These are phyloP conservation scores for Quercus phellos DNA, from an alignment of 331 rosid genomes.

Conservation along the genomic window DNA sequence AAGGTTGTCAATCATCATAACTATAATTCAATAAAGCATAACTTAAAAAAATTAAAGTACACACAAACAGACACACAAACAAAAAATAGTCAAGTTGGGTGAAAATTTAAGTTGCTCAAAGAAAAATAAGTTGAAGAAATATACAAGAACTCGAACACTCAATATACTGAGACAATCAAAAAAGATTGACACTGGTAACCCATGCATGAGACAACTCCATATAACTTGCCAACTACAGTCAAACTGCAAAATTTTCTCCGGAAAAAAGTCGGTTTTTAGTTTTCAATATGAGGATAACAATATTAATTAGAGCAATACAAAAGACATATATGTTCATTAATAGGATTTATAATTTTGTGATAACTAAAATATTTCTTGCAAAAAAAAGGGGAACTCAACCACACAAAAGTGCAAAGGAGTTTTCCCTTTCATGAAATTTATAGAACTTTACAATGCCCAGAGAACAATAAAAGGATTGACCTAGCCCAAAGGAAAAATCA, in stretches of 20 bases:
- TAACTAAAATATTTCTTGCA: neutral
- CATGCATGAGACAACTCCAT: too few relatives aligned
- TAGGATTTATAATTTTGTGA: neutral
- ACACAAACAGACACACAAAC: neutral
- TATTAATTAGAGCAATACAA: too few relatives aligned
- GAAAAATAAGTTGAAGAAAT: neutral
- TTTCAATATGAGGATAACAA: too few relatives aligned
- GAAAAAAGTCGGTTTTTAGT: too few relatives aligned
- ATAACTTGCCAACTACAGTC: too few relatives aligned
- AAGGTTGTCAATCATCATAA: neutral
- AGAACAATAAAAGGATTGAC: neutral
- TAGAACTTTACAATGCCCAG: neutral
- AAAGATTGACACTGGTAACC: too few relatives aligned
- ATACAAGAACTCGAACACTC: neutral
- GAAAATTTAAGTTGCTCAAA: neutral
- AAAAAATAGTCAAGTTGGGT: too few relatives aligned
- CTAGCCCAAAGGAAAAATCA: conserved; percentile 8
- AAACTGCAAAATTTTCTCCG: too few relatives aligned
- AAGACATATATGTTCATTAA: neutral
- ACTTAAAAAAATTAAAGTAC: neutral
- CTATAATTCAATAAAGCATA: neutral
- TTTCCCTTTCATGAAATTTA: neutral
- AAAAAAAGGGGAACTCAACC: neutral
- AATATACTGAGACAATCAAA: too few relatives aligned
- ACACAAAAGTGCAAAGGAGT: neutral